Percentiles rank a stretch among this genome's conserved stretches.
phyloP scores from a whole-genome alignment of 768 basidiomycete species.

The Mycena metata region DNA sequence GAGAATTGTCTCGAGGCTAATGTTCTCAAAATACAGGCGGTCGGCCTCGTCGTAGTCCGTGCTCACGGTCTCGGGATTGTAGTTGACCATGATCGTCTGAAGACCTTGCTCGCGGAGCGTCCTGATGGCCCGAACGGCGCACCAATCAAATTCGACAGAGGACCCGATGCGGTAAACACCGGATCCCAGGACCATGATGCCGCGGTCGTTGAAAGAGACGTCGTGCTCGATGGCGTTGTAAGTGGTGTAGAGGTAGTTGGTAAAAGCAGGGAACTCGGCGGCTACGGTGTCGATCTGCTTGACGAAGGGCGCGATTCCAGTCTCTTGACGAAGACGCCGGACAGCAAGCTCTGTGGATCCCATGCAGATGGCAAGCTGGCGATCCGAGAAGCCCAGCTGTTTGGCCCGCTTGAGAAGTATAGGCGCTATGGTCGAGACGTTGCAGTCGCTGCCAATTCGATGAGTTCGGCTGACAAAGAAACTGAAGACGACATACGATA shows the following conservation, averaged over 20 bases:
- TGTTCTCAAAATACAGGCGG: slow-evolving; percentile 98
- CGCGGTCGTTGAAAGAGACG: slow-evolving; percentile 88
- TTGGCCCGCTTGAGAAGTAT: slow-evolving; percentile 85
- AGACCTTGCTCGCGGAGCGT: slow-evolving; percentile 95
- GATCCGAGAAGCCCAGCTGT: slow-evolving; percentile 96
- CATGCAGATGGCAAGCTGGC: slow-evolving; percentile 86
- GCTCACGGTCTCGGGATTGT: slow-evolving; percentile 99
- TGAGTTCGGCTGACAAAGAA: slow-evolving; percentile 15
- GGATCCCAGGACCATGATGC: slow-evolving; percentile 97
- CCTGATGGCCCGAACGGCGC: slow-evolving; percentile 96
- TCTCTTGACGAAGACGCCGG: slow-evolving; percentile 89
- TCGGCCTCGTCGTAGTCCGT: slow-evolving; percentile 99
- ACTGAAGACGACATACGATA: slow-evolving; percentile 70
- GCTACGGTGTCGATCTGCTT: slow-evolving; percentile 99
- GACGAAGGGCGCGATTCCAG: slow-evolving; percentile 87
- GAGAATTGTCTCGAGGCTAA: slow-evolving; percentile 94
- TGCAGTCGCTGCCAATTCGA: slow-evolving; percentile 63
- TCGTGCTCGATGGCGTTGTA: slow-evolving; percentile 98
- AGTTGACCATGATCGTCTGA: slow-evolving; percentile 99
- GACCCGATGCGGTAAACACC: slow-evolving; percentile 99
- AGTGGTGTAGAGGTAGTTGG: slow-evolving; percentile 98
- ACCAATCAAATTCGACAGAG: slow-evolving; percentile 99
- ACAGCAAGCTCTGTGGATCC: slow-evolving; percentile 95
- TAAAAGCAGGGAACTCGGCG: slow-evolving; percentile 98
- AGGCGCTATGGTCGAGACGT: slow-evolving; percentile 72